phyloP scores from a whole-genome alignment of 306 rosid species.

The Quercus engelmannii region DNA sequence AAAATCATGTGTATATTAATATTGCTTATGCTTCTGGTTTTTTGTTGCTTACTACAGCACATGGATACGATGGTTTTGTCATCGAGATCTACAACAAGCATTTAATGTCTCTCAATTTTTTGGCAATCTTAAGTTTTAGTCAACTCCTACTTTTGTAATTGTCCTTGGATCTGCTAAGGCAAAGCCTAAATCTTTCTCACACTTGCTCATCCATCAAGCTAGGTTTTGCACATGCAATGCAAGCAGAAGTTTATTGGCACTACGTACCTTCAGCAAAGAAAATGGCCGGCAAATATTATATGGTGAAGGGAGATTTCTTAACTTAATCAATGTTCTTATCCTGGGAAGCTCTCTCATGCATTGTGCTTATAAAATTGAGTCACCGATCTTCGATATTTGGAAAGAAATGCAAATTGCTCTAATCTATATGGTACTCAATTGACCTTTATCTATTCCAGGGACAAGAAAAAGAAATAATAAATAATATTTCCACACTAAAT shows the following conservation, averaged over 20 bases:
- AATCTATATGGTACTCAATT: no score
- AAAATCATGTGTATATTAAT: no score
- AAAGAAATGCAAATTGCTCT: neutral
- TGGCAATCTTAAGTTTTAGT: neutral
- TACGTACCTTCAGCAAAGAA: neutral
- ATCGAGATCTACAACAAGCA: slow-evolving; percentile 19
- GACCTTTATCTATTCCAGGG: no score
- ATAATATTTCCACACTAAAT: no score
- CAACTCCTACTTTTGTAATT: neutral
- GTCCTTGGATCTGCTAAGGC: slow-evolving; percentile 1
- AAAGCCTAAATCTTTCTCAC: neutral
- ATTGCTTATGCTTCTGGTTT: no score
- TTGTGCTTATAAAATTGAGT: neutral
- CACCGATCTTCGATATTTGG: neutral
- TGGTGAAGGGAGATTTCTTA: neutral
- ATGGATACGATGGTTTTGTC: slow-evolving; percentile 11
- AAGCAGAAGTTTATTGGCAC: neutral
- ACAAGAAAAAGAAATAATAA: no score
- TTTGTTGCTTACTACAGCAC: no score
- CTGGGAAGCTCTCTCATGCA: neutral
- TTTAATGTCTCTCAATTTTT: neutral
- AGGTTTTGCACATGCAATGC: slow-evolving; percentile 19
- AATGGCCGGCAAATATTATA: neutral
- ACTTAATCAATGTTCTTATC: neutral
- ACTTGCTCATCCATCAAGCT: slow-evolving; percentile 13